These are phyloP conservation scores for Pittosporum tobira DNA, from an alignment of 129 eudicot genomes.

Conservation along the genomic window DNA sequence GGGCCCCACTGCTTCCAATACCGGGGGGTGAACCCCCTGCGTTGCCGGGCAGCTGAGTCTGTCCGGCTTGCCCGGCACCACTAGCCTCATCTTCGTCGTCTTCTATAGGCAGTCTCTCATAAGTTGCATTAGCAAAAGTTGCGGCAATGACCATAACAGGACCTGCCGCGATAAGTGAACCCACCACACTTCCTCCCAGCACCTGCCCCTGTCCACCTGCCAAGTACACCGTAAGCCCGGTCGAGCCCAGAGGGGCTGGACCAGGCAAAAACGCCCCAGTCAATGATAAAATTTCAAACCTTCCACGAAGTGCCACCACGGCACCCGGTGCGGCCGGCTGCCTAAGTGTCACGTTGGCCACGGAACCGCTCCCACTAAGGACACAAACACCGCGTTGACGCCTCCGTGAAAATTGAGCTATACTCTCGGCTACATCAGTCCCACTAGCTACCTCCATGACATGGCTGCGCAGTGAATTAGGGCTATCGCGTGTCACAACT, in stretches of 20 bases:
- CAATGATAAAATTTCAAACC: conserved; percentile 60
- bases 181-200: conserved; percentile 71
- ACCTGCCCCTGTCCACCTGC: conserved; percentile 84
- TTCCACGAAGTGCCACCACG: conserved; percentile 59
- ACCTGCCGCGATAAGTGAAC: conserved; percentile 58
- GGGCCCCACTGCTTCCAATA: conserved; percentile 18
- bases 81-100: conserved; percentile 53
- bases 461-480: conserved; percentile 71
- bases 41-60: conserved; percentile 18
- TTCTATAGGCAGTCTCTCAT: conserved; percentile 56
- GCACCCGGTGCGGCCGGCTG: conserved; percentile 60
- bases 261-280: conserved; percentile 70
- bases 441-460: conserved; percentile 76
- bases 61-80: conserved; percentile 32
- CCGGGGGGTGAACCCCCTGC: conserved; percentile 25
- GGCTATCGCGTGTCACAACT: conserved; percentile 63
- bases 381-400: conserved; percentile 72
- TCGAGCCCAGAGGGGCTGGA: conserved; percentile 69
- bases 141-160: conserved; percentile 69
- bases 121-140: conserved; percentile 59
- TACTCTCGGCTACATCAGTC: conserved; percentile 58
- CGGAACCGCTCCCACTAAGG: conserved; percentile 53
- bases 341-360: conserved; percentile 55
- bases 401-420: conserved; percentile 53
- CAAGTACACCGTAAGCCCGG: conserved; percentile 56